Conservation (phyloP, 75 land plant species). For the Pinus albicaulis region DNA sequence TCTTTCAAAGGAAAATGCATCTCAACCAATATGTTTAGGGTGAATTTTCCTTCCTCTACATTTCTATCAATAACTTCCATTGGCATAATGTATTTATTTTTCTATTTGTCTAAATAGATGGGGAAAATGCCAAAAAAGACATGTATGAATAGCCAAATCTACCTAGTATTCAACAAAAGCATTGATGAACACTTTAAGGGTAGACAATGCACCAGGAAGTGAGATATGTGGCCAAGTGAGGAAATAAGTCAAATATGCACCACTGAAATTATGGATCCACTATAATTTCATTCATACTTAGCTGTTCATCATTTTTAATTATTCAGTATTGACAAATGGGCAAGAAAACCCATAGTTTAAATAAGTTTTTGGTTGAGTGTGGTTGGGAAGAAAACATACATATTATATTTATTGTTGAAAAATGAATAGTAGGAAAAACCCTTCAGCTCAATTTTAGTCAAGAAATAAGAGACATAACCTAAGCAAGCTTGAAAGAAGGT, state of each 20-base stretch:
- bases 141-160: background rate
- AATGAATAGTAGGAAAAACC: background rate
- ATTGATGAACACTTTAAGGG: background rate
- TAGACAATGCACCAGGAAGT: background rate
- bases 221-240: background rate
- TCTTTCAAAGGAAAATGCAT: too few relatives aligned
- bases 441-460: background rate
- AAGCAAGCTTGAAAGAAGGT: slow-evolving; percentile 88
- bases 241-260: background rate
- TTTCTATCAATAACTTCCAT: too few relatives aligned
- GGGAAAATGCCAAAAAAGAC: background rate
- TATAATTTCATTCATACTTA: background rate
- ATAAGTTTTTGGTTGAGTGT: background rate
- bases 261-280: background rate
- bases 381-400: background rate
- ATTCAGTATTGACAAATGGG: background rate
- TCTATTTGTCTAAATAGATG: background rate
- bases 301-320: background rate
- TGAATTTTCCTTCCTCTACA: too few relatives aligned
- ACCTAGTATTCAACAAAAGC: background rate
- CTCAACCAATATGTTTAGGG: too few relatives aligned
- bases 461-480: slow-evolving; percentile 40
- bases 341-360: background rate
- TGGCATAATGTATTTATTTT: too few relatives aligned
- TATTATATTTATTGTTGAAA: background rate